Evolutionary conservation across 306 rosid species (phyloP), one percentile per base, ranked within the genome.

Genomic region (Parietaria judaica): DNA sequence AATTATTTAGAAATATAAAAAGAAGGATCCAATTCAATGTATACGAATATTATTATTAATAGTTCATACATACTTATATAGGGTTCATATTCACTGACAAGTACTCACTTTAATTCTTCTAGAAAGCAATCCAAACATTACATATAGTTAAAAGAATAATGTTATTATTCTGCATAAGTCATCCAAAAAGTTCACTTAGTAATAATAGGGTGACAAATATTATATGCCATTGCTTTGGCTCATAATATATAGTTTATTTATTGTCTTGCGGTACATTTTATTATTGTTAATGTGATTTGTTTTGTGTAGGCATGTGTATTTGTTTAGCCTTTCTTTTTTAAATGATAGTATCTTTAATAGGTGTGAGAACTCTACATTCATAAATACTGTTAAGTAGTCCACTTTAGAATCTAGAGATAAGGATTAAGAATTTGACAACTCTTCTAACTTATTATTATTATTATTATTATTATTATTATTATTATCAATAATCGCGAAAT

Each of bases 371-470:
- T 23, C 31, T 23, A 23, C 31, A 23, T 0, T 23, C 31, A 23
- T 23, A 23, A 23, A 11, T 15, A 69, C 67, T 67, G 53, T 76
- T 69, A 11, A 70, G 39, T 4, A 31, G 78, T 70, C 78, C 53
- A 68, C 72, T 70, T 49, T 4, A 10, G 65, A 61, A 60, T 47
- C 41, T 36, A 49, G 74, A 80, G 38, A 72, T 79, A 69, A 14
- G 37, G 44, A 7, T 50, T 36, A 7, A 12, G 14, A 36, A 48
- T 14, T 38, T 37, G 39, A 60, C 36, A 16, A 41, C 11, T 41
- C 9, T 5, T 38, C 23, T 23, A 23, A 23, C 31, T 23, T 23
- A 1, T 23, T 23, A 23, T 23, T 23, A 23, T 23, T 23, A 23
- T 23, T 23, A 23, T 23, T 23, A 23, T 23, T 23, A 23, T 23